Percentiles rank a stretch among this genome's conserved stretches.
phyloP scores from a whole-genome alignment of 2,329 filamentous ascomycete species.

The Neophaeococcomyces mojaviensis region DNA sequence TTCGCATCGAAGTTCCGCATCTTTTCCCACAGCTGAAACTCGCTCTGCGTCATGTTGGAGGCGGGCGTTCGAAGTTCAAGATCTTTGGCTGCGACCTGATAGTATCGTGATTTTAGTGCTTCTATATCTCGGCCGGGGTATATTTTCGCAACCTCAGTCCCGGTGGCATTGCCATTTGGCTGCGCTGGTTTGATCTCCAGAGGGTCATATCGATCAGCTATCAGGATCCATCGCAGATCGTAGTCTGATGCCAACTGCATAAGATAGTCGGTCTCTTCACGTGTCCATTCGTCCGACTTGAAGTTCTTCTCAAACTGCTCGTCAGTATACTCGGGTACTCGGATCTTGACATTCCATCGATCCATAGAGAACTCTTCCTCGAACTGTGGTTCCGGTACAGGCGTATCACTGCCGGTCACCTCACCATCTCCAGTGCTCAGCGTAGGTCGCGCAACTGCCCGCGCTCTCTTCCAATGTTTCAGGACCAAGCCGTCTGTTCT shows the following conservation, averaged over 20 bases:
- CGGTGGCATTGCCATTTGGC: constrained; percentile 34
- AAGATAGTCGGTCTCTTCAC: constrained; percentile 89
- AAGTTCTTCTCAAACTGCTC: constrained; percentile 76
- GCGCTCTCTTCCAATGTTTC: constrained; percentile 71
- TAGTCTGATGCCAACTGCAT: constrained; percentile 67
- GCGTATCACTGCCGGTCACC: constrained; percentile 24
- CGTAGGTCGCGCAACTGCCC: constrained; percentile 18
- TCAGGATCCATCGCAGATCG: constrained; percentile 82
- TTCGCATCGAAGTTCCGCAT: constrained; percentile 80
- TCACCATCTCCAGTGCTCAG: constrained; percentile 25
- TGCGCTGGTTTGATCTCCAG: constrained; percentile 12
- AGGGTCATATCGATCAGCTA: constrained; percentile 86
- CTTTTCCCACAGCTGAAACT: constrained; percentile 74
- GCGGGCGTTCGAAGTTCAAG: constrained; percentile 73
- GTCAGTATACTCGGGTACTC: constrained; percentile 73
- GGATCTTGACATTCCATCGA: constrained; percentile 78
- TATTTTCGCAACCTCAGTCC: constrained; percentile 21
- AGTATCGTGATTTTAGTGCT: constrained; percentile 86
- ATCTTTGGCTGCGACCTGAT: constrained; percentile 74
- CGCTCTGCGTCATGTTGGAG: constrained; percentile 77
- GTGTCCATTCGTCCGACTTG: constrained; percentile 71
- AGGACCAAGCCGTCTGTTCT: constrained; percentile 64
- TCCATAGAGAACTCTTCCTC: constrained; percentile 57
- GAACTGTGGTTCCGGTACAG: constrained; percentile 27
- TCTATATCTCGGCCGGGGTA: constrained; percentile 63